A percentile compares a stretch with the other conserved stretches of the same genome.
Conservation (phyloP, 2,329 filamentous ascomycete species). For the Claviceps sp. region DNA sequence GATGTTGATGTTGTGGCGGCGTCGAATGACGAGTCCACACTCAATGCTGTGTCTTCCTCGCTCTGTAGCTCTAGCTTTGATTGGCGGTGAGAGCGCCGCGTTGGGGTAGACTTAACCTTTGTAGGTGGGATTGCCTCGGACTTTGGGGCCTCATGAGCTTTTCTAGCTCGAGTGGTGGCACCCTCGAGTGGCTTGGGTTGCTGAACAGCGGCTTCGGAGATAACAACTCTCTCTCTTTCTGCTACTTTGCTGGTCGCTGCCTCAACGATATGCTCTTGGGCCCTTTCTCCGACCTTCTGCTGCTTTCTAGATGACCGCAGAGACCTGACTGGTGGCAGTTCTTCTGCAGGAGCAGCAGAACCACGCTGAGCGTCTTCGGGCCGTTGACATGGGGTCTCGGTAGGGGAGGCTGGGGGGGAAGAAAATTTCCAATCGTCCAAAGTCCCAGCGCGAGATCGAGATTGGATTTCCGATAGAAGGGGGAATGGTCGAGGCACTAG, state of each 20-base stretch:
- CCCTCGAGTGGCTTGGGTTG: not conserved
- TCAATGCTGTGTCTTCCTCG: not conserved
- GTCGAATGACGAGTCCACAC: constrained; percentile 4
- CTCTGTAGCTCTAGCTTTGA: not conserved
- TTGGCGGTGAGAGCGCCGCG: constrained; percentile 2
- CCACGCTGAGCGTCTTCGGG: constrained; percentile 7
- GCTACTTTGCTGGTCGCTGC: not conserved
- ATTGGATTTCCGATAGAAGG: constrained; percentile 37
- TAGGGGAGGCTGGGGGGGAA: constrained; percentile 42
- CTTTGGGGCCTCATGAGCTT: not conserved
- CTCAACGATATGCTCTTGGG: not conserved
- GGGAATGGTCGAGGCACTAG: constrained; percentile 40
- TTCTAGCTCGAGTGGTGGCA: constrained; percentile 3
- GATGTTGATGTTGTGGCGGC: not conserved
- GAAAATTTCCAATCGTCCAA: constrained; percentile 40
- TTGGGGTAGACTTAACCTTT: not conserved
- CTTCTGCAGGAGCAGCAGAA: constrained; percentile 6
- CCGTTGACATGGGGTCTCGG: constrained; percentile 18
- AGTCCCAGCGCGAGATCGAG: constrained; percentile 26
- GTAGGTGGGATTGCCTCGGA: not conserved
- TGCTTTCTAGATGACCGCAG: constrained; percentile 8
- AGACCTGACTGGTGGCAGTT: constrained; percentile 7
- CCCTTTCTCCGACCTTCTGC: constrained; percentile 2
- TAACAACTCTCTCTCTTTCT: not conserved
- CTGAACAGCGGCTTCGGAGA: not conserved